Conservation (phyloP, 495 filamentous ascomycete genomes). For the Xanthoparmelia taractica region DNA sequence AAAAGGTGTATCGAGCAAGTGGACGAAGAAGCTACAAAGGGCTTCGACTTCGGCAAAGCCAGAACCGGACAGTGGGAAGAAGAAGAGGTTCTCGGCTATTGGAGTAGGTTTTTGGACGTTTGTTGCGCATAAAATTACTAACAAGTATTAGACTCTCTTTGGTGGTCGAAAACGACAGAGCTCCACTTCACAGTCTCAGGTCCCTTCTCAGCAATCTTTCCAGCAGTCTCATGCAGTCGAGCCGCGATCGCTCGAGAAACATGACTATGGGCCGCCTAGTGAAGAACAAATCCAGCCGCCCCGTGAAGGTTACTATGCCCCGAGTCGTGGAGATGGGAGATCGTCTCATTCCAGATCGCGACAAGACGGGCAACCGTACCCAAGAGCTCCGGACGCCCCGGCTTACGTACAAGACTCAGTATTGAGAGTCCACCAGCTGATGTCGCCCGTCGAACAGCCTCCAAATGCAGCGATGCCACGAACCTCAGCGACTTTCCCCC, state of each 20-base stretch:
- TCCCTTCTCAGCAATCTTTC: slow-evolving; percentile 2
- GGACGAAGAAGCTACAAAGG: slow-evolving; percentile 25
- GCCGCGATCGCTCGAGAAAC: slow-evolving; percentile 12
- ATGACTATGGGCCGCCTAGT: slow-evolving; percentile 1
- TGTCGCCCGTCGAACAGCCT: slow-evolving; percentile 11
- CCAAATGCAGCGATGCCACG: slow-evolving; percentile 14
- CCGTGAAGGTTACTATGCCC: slow-evolving; percentile 32
- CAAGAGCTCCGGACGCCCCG: slow-evolving; percentile 11
- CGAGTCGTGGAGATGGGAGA: slow-evolving; percentile 11
- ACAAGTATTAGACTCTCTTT: slow-evolving; percentile 22
- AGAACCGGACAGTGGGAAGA: slow-evolving; percentile 33
- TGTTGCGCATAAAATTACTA: slow-evolving; percentile 9
- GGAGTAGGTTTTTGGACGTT: slow-evolving; percentile 22
- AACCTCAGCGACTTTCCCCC: slow-evolving; percentile 19
- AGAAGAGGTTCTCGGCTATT: slow-evolving; percentile 42
- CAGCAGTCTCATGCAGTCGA: slow-evolving; percentile 3
- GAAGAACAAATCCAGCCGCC: slow-evolving; percentile 22
- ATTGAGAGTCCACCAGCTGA: slow-evolving; percentile 13
- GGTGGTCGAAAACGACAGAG: slow-evolving; percentile 23
- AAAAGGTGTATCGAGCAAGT: slow-evolving; percentile 13
- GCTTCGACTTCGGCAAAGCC: slow-evolving; percentile 27
- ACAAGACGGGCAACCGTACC: slow-evolving; percentile 4
- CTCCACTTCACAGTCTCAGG: slow-evolving; percentile 3
- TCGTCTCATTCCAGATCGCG: slow-evolving; percentile 1
- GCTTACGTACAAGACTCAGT: slow-evolving; percentile 21